phyloP scores from a whole-genome alignment of 2,329 filamentous ascomycete species.

The Lojkania enalia region DNA sequence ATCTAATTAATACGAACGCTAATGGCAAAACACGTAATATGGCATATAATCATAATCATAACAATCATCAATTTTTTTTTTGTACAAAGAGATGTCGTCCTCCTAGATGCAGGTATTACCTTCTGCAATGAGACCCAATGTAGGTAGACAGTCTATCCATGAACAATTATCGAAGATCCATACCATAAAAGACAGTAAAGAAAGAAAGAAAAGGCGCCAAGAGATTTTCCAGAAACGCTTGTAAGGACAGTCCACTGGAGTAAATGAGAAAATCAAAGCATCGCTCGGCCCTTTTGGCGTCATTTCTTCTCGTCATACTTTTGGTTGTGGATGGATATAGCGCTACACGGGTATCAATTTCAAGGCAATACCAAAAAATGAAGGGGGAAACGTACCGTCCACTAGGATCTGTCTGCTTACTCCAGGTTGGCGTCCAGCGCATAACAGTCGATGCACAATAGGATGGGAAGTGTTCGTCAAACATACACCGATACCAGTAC shows the following conservation, averaged over 20 bases:
- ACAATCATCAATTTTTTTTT: neutral
- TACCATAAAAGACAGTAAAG: neutral
- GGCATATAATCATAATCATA: too few species aligned
- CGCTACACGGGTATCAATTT: slow-evolving; percentile 27
- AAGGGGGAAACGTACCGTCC: slow-evolving; percentile 66
- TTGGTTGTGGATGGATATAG: slow-evolving; percentile 40
- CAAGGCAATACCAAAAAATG: neutral
- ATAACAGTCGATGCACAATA: slow-evolving; percentile 90
- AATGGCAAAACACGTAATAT: too few species aligned
- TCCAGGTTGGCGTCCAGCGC: slow-evolving; percentile 98
- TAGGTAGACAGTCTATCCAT: neutral
- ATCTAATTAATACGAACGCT: too few species aligned
- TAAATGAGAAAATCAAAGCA: neutral
- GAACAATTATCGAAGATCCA: neutral
- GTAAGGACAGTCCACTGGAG: neutral
- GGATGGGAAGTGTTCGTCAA: slow-evolving; percentile 96
- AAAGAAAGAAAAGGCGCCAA: neutral
- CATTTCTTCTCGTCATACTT: slow-evolving; percentile 31
- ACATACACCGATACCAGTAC: slow-evolving; percentile 98
- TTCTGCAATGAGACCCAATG: neutral
- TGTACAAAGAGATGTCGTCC: neutral
- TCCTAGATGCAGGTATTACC: slow-evolving; percentile 13
- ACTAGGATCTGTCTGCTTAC: slow-evolving; percentile 91
- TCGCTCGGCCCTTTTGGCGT: neutral
- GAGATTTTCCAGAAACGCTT: neutral